Base-by-base conservation (phyloP, 768 basidiomycete species). In the Jaapia argillacea region DNA sequence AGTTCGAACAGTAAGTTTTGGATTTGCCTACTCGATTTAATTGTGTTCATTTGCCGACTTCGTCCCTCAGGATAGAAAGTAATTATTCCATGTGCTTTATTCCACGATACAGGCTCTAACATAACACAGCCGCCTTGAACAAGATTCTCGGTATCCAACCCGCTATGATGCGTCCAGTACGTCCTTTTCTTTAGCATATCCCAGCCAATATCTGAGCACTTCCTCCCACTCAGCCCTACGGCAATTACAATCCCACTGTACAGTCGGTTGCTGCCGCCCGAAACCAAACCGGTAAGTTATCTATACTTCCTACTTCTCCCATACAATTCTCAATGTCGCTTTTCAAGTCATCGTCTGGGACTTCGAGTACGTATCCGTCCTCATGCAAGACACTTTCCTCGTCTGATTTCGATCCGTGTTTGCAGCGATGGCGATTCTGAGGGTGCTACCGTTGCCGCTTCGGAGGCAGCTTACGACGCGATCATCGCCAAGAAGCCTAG, bases 361-460 rank as follows among this genome's bases (percentile, higher is more conserved):
- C 44, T 54, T 54, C 42, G 53, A 54, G 35, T 39, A 33, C 14
- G n/a, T n/a, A n/a, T n/a, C n/a, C n/a, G n/a, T n/a, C n/a, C n/a
- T n/a, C n/a, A n/a, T n/a, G n/a, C n/a, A n/a, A n/a, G n/a, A n/a
- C n/a, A n/a, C n/a, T n/a, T n/a, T n/a, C n/a, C n/a, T n/a, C n/a
- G n/a, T n/a, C n/a, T n/a, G n/a, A n/a, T n/a, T n/a, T n/a, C n/a
- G n/a, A n/a, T n/a, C n/a, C n/a, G n/a, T n/a, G n/a, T n/a, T n/a
- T n/a, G n/a, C n/a, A n/a, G n/a, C n/a, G n/a, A n/a, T n/a, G 45
- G 38, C 13, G 53, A 54, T 36, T 50, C 31, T 16, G 16, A 10
- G 16, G 31, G 31, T 10, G 31, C 31, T 33, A 33, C 31, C 31
- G 31, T 33, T 16, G 31, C 31, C 10, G 10, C 10, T 10, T 33